Conservation (phyloP, 176 grass and related monocot genomes). For the Triticum turgidum region DNA sequence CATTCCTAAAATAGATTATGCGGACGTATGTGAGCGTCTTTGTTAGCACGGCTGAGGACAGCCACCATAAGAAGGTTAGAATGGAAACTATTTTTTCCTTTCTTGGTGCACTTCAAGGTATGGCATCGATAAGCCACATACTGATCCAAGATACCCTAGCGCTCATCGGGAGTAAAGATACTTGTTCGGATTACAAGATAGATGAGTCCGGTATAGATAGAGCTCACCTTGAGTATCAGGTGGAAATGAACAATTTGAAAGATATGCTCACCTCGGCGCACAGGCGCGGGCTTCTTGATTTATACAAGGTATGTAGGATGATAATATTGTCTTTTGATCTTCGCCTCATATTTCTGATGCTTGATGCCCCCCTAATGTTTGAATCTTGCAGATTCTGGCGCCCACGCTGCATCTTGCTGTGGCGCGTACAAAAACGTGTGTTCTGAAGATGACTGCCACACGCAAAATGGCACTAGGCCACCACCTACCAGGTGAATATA, state of each 20-base stretch:
- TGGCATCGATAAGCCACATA: slow-evolving; percentile 1
- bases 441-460: background rate
- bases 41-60: background rate
- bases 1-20: background rate
- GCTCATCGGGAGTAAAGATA: background rate
- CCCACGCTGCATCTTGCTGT: too few relatives aligned
- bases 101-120: background rate
- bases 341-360: background rate
- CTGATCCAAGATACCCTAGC: background rate
- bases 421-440: background rate
- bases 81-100: background rate
- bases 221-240: background rate
- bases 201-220: background rate
- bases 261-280: background rate
- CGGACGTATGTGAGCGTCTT: background rate
- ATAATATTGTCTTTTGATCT: background rate
- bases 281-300: background rate
- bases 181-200: background rate
- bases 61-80: background rate
- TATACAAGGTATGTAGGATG: background rate
- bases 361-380: background rate
- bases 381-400: background rate
- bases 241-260: slow-evolving; percentile 7
- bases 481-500: background rate
- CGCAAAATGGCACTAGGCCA: background rate